Evolutionary conservation across 139 green algal genomes (phyloP), one percentile per base, ranked within the genome.

Genomic region (Edaphochlamys debaryana): DNA sequence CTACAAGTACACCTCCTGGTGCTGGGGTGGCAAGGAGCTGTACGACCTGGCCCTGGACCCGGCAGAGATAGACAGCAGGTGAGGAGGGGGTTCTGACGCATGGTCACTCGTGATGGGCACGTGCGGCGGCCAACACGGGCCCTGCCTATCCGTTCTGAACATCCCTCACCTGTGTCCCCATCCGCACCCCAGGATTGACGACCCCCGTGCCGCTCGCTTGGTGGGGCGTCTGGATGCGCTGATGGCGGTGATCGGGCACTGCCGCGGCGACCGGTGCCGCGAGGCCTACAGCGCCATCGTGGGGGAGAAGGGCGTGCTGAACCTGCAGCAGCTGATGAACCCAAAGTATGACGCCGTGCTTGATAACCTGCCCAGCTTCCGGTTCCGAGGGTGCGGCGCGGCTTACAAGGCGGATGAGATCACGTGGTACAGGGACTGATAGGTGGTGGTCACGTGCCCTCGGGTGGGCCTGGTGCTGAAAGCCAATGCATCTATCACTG

Each of bases 1-100:
- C 72, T 79, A 79, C 72, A 79, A 79, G 54, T 79, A 79, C 72
- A 42, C 25, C 17, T 22, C 69, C 19, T 79, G 72, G 72, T 79
- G 72, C 52, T 67, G 9, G 6, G 72, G 72, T 36, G 19, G 11
- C 3, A 15, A 27, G 20, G 52, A 68, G 52, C 72, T 79, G 72
- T 79, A 58, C 72, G 72, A 79, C 72, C 56, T 79, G 17, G 56
- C 17, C 2, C 36, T 69, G 54, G 72, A 85, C 67, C 27, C 52
- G 4, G 79, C 45, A 19, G 79, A 85, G 54, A 1, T 85, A 4
- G 63, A 48, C 37, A 85, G 79, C 67, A 45, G 45, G 70, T 76
- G 69, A 27, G 68, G 15, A 20, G 17, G 45, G 45, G n/a, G n/a
- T n/a, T n/a, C n/a, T n/a, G n/a, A n/a, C n/a, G n/a, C n/a, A n/a